These are phyloP conservation scores for Triticum timopheevii DNA, from an alignment of 176 grass and related monocot species.

Conservation along the genomic window DNA sequence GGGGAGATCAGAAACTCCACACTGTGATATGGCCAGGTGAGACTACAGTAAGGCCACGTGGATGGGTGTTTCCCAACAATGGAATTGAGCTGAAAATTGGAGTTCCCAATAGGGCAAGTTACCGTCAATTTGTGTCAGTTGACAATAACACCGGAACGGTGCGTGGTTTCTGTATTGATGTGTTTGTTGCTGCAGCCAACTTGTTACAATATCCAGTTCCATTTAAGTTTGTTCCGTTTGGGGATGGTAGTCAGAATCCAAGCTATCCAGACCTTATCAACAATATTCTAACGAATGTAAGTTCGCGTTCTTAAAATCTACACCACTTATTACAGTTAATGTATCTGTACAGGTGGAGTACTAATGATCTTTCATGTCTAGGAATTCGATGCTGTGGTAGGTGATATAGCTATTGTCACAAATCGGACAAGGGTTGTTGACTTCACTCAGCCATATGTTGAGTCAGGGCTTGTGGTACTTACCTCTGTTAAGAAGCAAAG, in stretches of 20 bases:
- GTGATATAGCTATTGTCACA: constrained; percentile 70
- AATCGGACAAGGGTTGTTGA: constrained; percentile 73
- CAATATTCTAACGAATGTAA: constrained; percentile 58
- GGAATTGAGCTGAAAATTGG: constrained; percentile 75
- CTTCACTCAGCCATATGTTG: constrained; percentile 80
- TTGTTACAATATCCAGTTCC: constrained; percentile 72
- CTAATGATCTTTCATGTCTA: constrained; percentile 21
- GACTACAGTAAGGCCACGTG: constrained; percentile 50
- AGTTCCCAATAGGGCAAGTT: constrained; percentile 74
- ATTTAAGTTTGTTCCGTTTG: constrained; percentile 65
- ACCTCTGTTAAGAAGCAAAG: constrained; percentile 57
- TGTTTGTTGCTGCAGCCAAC: constrained; percentile 79
- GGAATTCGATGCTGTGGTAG: constrained; percentile 76
- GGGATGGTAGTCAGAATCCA: constrained; percentile 64
- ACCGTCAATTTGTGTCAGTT: constrained; percentile 55
- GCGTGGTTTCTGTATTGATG: constrained; percentile 80
- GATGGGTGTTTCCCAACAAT: constrained; percentile 87
- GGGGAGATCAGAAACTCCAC: constrained; percentile 42
- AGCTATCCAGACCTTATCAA: constrained; percentile 53
- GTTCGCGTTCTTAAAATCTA: constrained; percentile 34
- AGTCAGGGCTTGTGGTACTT: constrained; percentile 76
- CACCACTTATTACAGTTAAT: background rate
- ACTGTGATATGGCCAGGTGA: constrained; percentile 79
- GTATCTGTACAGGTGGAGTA: background rate
- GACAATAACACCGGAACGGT: constrained; percentile 35